A percentile compares a stretch with the other conserved stretches of the same genome.
Conservation (phyloP, 768 basidiomycete genomes). For the Rhizopogon vesiculosus region DNA sequence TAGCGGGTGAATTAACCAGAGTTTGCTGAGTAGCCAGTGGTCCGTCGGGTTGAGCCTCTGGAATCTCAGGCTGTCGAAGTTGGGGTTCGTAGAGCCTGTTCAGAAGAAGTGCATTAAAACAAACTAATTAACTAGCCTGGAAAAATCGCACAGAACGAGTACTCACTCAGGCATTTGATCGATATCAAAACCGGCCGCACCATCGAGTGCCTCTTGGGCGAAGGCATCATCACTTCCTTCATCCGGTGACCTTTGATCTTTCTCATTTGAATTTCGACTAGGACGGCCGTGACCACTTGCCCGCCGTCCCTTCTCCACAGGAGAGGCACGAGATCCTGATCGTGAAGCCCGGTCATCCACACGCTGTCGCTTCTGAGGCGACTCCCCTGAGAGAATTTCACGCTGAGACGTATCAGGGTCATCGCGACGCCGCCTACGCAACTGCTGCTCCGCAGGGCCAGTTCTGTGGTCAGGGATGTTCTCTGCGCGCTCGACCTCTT, state of each 20-base stretch:
- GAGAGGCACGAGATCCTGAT: neutral
- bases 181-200: neutral
- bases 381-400: neutral
- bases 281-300: neutral
- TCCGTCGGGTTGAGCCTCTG: neutral
- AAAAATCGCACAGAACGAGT: neutral
- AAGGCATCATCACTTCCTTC: constrained; percentile 17
- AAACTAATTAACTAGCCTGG: neutral
- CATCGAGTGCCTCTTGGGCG: constrained; percentile 11
- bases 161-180: constrained; percentile 10
- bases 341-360: neutral
- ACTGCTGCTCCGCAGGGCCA: neutral
- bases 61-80: neutral
- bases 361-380: constrained; percentile 12
- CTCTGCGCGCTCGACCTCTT: neutral
- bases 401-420: constrained; percentile 5
- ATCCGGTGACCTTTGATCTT: constrained; percentile 1
- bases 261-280: neutral
- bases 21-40: constrained; percentile 21
- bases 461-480: neutral
- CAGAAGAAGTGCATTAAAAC: neutral
- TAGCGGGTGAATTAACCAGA: constrained; percentile 15
- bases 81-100: constrained; percentile 4
- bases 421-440: constrained; percentile 12
- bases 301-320: neutral